phyloP scores from a whole-genome alignment of 2,329 filamentous ascomycete genomes.

The Aspergillus clavatus region DNA sequence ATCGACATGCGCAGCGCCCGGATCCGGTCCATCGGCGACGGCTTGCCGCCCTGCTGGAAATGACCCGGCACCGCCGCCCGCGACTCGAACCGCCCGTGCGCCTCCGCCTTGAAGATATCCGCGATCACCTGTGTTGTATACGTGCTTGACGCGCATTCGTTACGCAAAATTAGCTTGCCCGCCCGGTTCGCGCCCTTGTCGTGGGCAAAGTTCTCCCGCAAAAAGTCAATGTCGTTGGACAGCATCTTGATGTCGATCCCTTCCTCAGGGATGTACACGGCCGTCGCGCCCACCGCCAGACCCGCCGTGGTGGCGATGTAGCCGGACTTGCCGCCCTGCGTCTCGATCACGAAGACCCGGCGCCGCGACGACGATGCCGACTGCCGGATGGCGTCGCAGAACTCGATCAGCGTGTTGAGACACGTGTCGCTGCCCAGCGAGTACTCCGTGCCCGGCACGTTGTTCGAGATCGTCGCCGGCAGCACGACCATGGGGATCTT shows the following conservation, averaged over 20 bases:
- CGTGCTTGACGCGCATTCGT: conserved; percentile 85
- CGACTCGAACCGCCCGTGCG: conserved; percentile 85
- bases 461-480: conserved; percentile 97
- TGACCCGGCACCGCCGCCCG: conserved; percentile 88
- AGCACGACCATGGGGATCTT: conserved; percentile 89
- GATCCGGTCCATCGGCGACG: conserved; percentile 92
- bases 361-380: conserved; percentile 90
- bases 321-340: conserved; percentile 88
- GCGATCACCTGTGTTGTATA: conserved; percentile 93
- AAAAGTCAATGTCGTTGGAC: conserved; percentile 78
- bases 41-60: conserved; percentile 89
- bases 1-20: conserved; percentile 87
- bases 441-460: conserved; percentile 96
- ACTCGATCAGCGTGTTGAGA: conserved; percentile 87
- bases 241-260: conserved; percentile 93
- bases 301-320: conserved; percentile 90
- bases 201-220: conserved; percentile 76
- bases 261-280: conserved; percentile 96
- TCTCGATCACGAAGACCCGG: conserved; percentile 96
- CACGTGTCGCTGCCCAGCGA: conserved; percentile 95
- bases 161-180: conserved; percentile 91
- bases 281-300: conserved; percentile 82
- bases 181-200: conserved; percentile 86
- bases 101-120: conserved; percentile 91
- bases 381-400: conserved; percentile 97